A percentile compares a stretch with the other conserved stretches of the same genome.
Evolutionary conservation across 208 protist species (phyloP).

Genomic region (Trypanosoma conorhini): DNA sequence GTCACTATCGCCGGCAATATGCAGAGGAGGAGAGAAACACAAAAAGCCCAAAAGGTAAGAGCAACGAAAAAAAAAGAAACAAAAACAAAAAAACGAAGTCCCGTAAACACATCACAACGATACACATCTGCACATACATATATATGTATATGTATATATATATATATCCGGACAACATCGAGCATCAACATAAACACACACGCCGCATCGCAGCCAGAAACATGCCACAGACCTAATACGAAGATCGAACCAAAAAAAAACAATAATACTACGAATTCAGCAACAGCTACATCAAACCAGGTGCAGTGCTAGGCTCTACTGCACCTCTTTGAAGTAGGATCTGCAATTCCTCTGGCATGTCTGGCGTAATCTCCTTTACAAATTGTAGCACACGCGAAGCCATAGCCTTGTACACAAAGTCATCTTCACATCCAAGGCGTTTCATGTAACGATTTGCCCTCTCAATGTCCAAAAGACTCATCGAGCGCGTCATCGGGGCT

Average conservation of each 20-base stretch:
- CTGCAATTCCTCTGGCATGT: conserved; percentile 85
- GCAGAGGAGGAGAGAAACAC: not conserved
- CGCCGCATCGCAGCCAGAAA: not conserved
- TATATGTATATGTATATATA: no score
- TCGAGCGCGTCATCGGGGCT: conserved; percentile 65
- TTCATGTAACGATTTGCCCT: conserved; percentile 84
- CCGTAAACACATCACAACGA: conserved; percentile 2
- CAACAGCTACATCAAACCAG: conserved; percentile 12
- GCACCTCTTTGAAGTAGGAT: conserved; percentile 76
- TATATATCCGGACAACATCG: no score
- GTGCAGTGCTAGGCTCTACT: conserved; percentile 31
- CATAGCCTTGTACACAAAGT: conserved; percentile 79
- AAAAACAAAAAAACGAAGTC: not conserved
- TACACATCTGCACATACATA: no score
- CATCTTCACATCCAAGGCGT: conserved; percentile 75
- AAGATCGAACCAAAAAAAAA: conserved; percentile 1
- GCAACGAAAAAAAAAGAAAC: not conserved
- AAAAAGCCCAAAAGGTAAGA: not conserved
- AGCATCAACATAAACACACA: no score
- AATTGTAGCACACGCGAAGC: conserved; percentile 79
- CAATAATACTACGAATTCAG: conserved; percentile 12
- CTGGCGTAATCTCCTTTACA: conserved; percentile 89
- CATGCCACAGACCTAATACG: not conserved
- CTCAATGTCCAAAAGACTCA: conserved; percentile 77
- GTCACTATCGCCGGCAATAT: not conserved